phyloP scores from a whole-genome alignment of 805 yeast genomes.

The Saturnispora silvae region DNA sequence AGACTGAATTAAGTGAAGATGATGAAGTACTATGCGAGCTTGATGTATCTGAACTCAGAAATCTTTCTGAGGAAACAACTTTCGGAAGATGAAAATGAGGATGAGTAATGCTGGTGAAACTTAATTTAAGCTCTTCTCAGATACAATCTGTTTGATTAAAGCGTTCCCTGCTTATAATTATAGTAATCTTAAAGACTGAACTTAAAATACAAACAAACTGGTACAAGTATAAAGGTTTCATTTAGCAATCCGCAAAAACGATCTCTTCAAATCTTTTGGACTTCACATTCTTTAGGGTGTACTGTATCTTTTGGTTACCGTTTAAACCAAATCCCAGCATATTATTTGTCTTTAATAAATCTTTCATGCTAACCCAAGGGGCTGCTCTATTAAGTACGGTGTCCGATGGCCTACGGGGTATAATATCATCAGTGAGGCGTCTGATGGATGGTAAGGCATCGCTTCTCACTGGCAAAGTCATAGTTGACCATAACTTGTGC shows the following conservation, averaged over 20 bases:
- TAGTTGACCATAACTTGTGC: constrained; percentile 41
- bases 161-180: too few species aligned
- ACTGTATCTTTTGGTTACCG: constrained; percentile 7
- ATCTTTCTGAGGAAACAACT: too few species aligned
- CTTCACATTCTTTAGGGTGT: constrained; percentile 6
- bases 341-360: constrained; percentile 1
- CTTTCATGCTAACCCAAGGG: constrained; percentile 11
- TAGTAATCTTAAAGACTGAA: too few species aligned
- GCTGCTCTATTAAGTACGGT: constrained; percentile 5
- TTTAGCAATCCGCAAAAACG: background rate
- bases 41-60: too few species aligned
- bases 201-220: too few species aligned
- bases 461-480: constrained; percentile 39
- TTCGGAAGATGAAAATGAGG: too few species aligned
- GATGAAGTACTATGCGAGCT: too few species aligned
- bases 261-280: constrained; percentile 7
- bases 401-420: background rate
- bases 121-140: too few species aligned
- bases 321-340: constrained; percentile 4
- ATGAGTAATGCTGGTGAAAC: too few species aligned
- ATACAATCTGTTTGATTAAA: too few species aligned
- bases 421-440: constrained; percentile 4
- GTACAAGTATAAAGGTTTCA: too few species aligned
- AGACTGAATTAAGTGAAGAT: too few species aligned
- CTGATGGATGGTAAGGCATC: constrained; percentile 22